Base-by-base conservation (phyloP, 2,329 filamentous ascomycete species). In the Byssoonygena ceratinophila region DNA sequence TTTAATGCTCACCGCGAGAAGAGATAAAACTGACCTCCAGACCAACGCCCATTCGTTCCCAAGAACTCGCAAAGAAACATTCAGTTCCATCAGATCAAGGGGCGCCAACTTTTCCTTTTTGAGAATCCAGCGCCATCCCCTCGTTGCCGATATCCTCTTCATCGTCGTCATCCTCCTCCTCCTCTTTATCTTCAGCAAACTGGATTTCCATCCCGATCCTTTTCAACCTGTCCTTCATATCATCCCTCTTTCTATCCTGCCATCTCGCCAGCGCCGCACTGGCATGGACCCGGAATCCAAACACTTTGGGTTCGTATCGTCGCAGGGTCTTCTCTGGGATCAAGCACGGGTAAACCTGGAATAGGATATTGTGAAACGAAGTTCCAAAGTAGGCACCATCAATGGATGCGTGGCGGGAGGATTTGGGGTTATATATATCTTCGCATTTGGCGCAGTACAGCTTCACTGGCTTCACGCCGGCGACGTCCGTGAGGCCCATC, bases 391-490 rank as follows among this genome's bases (percentile, higher is more conserved):
- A 98, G 59, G 92, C 92, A 58, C 92, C 92, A 67, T 98, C 92
- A 64, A 98, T 96, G 54, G 85, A 80, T 47, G 90, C 89, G 71
- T 98, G 92, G 25, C 92, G 87, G 18, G 88, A 91, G 2, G 92
- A 97, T 70, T 98, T 98, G 41, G 92, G 92, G 72, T 97, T 97
- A 78, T 98, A 98, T 55, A 94, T 85, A 68, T 98, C 92, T 76
- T 98, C 92, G 76, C 92, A 98, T 62, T 89, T 87, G 45, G 86
- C 83, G 71, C 92, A 98, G 79, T 95, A 98, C 50, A 98, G 85
- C 71, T 96, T 97, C 59, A 96, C 92, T 44, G 91, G 83, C 64
- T 90, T 94, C 61, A 83, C 76, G 71, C 89, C 89, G 57, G 92
- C 81, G 2, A 91, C 76, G 71, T 98, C 92, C 62, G 88, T 87